Conservation (phyloP, 495 filamentous ascomycete species). For the Hypoxylon lenormandii region DNA sequence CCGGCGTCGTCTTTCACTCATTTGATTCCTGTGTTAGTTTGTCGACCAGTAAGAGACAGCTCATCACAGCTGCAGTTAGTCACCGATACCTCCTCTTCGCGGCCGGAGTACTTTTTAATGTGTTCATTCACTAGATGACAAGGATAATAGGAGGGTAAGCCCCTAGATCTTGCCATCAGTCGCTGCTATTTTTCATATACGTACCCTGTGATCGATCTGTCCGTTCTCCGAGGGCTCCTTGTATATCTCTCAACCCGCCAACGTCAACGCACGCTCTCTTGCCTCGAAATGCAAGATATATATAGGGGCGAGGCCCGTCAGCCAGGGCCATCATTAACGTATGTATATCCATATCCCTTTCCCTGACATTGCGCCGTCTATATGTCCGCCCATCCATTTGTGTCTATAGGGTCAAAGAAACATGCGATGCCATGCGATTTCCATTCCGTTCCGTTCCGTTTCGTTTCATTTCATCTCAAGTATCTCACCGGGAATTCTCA, state of each 20-base stretch:
- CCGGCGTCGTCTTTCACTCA: too few relatives aligned
- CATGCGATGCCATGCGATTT: slow-evolving; percentile 1
- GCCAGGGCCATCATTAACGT: slow-evolving; percentile 12
- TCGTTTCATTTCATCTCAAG: neutral
- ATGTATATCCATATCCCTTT: slow-evolving; percentile 23
- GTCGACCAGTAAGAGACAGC: too few relatives aligned
- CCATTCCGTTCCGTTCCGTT: neutral
- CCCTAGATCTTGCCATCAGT: slow-evolving; percentile 17
- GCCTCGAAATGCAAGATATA: slow-evolving; percentile 33
- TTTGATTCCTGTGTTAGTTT: too few relatives aligned
- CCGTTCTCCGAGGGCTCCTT: slow-evolving; percentile 8
- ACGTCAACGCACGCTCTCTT: slow-evolving; percentile 11
- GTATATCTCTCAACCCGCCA: slow-evolving; percentile 16
- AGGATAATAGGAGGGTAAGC: neutral
- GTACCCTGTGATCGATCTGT: slow-evolving; percentile 28
- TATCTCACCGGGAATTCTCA: neutral
- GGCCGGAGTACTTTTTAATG: neutral
- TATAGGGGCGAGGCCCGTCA: slow-evolving; percentile 9
- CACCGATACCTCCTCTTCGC: too few relatives aligned
- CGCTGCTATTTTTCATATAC: slow-evolving; percentile 69
- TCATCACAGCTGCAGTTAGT: too few relatives aligned
- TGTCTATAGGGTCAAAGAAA: slow-evolving; percentile 21
- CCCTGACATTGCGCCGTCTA: slow-evolving; percentile 29
- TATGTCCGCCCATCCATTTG: slow-evolving; percentile 31
- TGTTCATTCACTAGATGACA: neutral